These are phyloP conservation scores for Aspergillus sergii DNA, from an alignment of 2,329 filamentous ascomycete genomes.

Conservation along the genomic window DNA sequence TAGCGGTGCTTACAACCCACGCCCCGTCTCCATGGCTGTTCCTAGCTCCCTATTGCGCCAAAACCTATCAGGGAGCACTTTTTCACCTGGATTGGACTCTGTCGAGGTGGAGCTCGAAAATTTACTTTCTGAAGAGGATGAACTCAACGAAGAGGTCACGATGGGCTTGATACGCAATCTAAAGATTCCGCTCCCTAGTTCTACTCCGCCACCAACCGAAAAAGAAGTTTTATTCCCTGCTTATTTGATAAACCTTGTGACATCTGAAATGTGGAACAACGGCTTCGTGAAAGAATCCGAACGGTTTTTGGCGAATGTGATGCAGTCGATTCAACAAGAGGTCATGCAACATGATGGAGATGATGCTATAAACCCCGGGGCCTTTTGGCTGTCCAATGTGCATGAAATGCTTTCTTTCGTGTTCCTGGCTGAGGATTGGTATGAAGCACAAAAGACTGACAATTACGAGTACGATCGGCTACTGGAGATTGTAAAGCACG, in stretches of 20 bases:
- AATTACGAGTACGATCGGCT: conserved; percentile 98
- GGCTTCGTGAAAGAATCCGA: conserved; percentile 99
- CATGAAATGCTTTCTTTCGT: conserved; percentile 99
- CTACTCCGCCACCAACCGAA: conserved; percentile 87
- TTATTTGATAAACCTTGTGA: conserved; percentile 98
- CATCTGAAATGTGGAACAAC: conserved; percentile 99
- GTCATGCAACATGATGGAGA: conserved; percentile 99
- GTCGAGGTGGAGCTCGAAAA: conserved; percentile 94
- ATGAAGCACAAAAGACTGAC: conserved; percentile 98
- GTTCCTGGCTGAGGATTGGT: conserved; percentile 99
- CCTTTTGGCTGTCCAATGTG: conserved; percentile 98
- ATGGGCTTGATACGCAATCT: conserved; percentile 95
- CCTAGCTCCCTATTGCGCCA: conserved; percentile 62
- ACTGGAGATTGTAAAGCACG: conserved; percentile 98
- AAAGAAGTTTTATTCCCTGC: conserved; percentile 99
- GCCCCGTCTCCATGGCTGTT: conserved; percentile 94
- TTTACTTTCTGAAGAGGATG: conserved; percentile 91
- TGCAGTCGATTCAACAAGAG: conserved; percentile 99
- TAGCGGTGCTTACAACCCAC: conserved; percentile 88
- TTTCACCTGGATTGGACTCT: conserved; percentile 80
- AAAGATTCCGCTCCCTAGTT: conserved; percentile 88
- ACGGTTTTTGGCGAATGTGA: conserved; percentile 96
- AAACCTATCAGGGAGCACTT: conserved; percentile 73
- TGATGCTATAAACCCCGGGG: conserved; percentile 93
- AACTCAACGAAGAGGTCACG: conserved; percentile 93